A percentile compares a stretch with the other conserved stretches of the same genome.
Conservation (phyloP, 805 yeast species). For the Wickerhamomyces queroliae region DNA sequence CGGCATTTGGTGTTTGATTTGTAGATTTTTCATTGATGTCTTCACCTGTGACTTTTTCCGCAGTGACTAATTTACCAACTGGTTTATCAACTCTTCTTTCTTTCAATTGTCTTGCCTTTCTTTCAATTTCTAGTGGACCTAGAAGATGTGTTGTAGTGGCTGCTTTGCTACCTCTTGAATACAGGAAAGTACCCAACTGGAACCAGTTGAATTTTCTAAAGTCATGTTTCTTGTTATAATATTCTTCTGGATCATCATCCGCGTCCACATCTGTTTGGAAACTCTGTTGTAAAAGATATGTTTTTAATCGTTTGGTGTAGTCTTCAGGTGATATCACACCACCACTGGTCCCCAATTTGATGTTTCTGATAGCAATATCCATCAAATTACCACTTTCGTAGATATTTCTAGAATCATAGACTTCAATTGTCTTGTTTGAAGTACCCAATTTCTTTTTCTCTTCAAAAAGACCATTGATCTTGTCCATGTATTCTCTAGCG, state of each 20-base stretch:
- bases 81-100: conserved; percentile 38
- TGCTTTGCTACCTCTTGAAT: conserved; percentile 40
- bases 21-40: conserved; percentile 46
- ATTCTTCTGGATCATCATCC: conserved; percentile 18
- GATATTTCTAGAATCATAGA: conserved; percentile 63
- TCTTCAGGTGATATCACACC: conserved; percentile 43
- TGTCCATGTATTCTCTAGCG: conserved; percentile 38
- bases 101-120: conserved; percentile 31
- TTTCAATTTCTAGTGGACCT: conserved; percentile 66
- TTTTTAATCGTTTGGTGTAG: conserved; percentile 33
- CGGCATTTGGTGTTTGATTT: conserved; percentile 61
- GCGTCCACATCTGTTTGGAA: conserved; percentile 22
- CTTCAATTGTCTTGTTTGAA: conserved; percentile 35
- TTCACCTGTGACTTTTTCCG: conserved; percentile 45
- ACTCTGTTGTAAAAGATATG: conserved; percentile 29
- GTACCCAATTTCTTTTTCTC: conserved; percentile 32
- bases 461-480: conserved; percentile 42
- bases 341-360: conserved; percentile 52
- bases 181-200: conserved; percentile 46
- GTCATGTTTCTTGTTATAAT: conserved; percentile 20
- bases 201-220: conserved; percentile 55
- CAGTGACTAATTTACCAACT: conserved; percentile 39
- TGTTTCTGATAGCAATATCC: conserved; percentile 54
- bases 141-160: conserved; percentile 53
- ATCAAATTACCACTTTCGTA: conserved; percentile 56